Evolutionary conservation across 2,329 filamentous ascomycete species (phyloP), one percentile per base, ranked within the genome.

Genomic region (Fusarium penzigii): DNA sequence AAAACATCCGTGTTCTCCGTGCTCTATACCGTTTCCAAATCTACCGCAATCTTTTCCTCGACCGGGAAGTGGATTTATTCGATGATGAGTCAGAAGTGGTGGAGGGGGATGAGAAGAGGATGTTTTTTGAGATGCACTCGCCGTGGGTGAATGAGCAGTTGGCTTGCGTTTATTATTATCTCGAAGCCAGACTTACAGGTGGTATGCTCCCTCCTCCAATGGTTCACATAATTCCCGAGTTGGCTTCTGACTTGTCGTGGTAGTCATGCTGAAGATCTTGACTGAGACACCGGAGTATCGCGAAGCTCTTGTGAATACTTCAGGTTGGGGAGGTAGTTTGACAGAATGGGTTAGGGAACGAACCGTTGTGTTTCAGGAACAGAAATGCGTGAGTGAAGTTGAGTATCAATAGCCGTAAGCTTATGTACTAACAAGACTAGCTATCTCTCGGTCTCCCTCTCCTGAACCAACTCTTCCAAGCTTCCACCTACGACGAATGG

Each of bases 11-110:
- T 13, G 42, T 63, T 29, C 56, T 52, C 8, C 52, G 59, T 12
- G 59, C 59, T 9, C 42, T 64, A 10, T 63, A 61, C 42, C 57
- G 61, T 13, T 63, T 64, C 13, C 57, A 64, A 42, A 63, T 63
- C 16, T 56, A 58, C 32, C 44, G 55, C 17, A 63, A 64, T 25
- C 46, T 64, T 12, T 64, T 64, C 17, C 25, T 58, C 6, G 41
- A 51, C 12, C 46, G 32, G 20, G 45, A 49, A 11, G 39, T 55
- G n/a, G 45, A 39, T 29, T 32, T 55, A 6, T 42, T 10, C 40
- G n/a, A 46, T 1, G n/a, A 49, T 14, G 16, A 44, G 25, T 36
- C 52, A 1, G 20, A 41, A 6, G 39, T 49, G 40, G 43, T 41
- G 10, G 32, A 52, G n/a, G 47, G 44, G 2, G 38, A 40, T 6